Base-by-base conservation (phyloP, 306 rosid species). In the Abrus pulchellus region DNA sequence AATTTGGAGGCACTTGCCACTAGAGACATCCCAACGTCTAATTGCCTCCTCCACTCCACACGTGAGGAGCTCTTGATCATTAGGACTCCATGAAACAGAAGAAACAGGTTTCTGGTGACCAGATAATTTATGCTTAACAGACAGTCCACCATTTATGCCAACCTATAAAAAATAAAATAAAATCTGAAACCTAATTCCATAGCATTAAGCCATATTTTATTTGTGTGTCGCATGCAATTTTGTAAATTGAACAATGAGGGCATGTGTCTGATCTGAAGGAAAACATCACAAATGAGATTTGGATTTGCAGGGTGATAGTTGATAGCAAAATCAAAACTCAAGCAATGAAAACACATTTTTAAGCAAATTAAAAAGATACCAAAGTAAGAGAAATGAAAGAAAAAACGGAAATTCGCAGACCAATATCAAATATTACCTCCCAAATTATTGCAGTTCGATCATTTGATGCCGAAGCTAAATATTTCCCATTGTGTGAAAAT, bases 21-120 rank as follows among this genome's bases (percentile, higher is more conserved):
- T 79, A 50, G 94, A 85, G 80, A 93, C 97, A 85, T 93, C 97
- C 98, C 98, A 96, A 40, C 92, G 94, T 92, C 97, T 87, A 56
- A 96, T 87, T 61, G 85, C 83, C 83, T 96, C 99, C 87, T 96
- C 98, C 87, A 82, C 89, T 71, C 98, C 99, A 87, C 99, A 96
- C 12, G 98, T 93, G 44, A 96, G 97, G 68, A 96, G 90, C 86
- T 93, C 93, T 81, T 81, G 75, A 76, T 92, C 96, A 77, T 92
- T 88, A 70, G 97, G 97, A 83, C 99, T 93, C 99, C 98, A 96
- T 41, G 99, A 87, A 83, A 92, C 92, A 62, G 93, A 85, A 68
- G 89, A 90, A 67, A 96, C 88, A 30, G 99, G 84, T 84, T 80
- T 92, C 85, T 79, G 97, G 84, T 96, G 99, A 80, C 97, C 99